phyloP scores from a whole-genome alignment of 352 stramenopile species.

The Pythium dissotocum region DNA sequence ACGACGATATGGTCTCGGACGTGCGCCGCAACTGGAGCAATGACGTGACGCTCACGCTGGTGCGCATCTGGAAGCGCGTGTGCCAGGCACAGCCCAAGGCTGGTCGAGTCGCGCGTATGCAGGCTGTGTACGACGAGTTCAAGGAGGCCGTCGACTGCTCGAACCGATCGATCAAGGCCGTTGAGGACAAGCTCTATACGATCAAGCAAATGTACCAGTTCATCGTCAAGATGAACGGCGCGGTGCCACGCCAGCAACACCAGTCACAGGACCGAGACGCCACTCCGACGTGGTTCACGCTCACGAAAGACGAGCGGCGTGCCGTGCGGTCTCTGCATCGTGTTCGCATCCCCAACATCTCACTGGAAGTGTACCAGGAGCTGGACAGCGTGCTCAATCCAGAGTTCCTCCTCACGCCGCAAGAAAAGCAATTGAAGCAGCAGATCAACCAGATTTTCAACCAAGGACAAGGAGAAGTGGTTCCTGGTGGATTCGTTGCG shows the following conservation, averaged over 20 bases:
- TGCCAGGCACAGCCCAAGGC: slow-evolving; percentile 38
- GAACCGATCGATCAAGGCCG: slow-evolving; percentile 51
- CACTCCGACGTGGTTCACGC: slow-evolving; percentile 57
- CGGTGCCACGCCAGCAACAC: slow-evolving; percentile 33
- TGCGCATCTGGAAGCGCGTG: slow-evolving; percentile 53
- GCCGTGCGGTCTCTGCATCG: slow-evolving; percentile 50
- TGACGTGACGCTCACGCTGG: slow-evolving; percentile 54
- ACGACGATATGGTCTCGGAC: slow-evolving; percentile 45
- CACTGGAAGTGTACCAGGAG: slow-evolving; percentile 50
- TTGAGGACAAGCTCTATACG: slow-evolving; percentile 69
- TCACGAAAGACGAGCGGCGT: slow-evolving; percentile 54
- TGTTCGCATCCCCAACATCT: slow-evolving; percentile 63
- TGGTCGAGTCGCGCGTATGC: slow-evolving; percentile 42
- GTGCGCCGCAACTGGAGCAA: slow-evolving; percentile 54
- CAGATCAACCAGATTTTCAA: slow-evolving; percentile 6
- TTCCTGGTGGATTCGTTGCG: not conserved
- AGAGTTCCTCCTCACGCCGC: not conserved
- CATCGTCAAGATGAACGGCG: slow-evolving; percentile 57
- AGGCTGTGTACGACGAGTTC: slow-evolving; percentile 58
- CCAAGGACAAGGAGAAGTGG: not conserved
- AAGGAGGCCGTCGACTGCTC: slow-evolving; percentile 42
- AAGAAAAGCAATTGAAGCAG: slow-evolving; percentile 2
- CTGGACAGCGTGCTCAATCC: slow-evolving; percentile 55
- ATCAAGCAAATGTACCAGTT: slow-evolving; percentile 80
- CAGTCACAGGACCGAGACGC: slow-evolving; percentile 15